Conservation (phyloP, 305 asterid genomes). For the Stenogyne calaminthoides region DNA sequence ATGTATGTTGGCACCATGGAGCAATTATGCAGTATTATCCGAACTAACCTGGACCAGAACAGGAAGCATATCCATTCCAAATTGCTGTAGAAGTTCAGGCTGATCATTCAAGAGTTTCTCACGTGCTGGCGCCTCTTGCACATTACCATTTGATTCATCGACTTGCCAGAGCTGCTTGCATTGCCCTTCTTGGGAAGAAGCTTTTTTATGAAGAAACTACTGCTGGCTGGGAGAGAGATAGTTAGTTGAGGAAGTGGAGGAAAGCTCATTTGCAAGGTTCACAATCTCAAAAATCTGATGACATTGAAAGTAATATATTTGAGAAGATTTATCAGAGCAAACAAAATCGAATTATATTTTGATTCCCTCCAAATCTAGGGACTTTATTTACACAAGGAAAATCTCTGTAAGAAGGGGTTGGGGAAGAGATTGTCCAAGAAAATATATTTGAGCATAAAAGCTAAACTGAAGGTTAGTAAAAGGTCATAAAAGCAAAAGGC, state of each 20-base stretch:
- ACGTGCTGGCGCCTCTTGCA: slow-evolving; percentile 68
- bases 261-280: slow-evolving; percentile 96
- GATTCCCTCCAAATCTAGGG: neutral
- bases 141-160: slow-evolving; percentile 57
- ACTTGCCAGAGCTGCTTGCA: slow-evolving; percentile 69
- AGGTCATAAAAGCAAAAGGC: slow-evolving; percentile 4
- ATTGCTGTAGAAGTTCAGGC: slow-evolving; percentile 94
- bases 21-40: slow-evolving; percentile 1
- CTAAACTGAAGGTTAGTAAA: neutral
- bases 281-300: slow-evolving; percentile 93
- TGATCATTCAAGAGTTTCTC: slow-evolving; percentile 86
- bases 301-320: slow-evolving; percentile 16
- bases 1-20: neutral
- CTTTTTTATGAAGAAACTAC: slow-evolving; percentile 64
- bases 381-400: neutral
- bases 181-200: slow-evolving; percentile 55
- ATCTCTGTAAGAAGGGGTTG: neutral
- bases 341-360: neutral
- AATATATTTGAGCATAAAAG: neutral
- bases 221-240: slow-evolving; percentile 77
- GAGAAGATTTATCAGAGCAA: neutral
- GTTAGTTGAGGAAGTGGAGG: slow-evolving; percentile 95
- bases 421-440: neutral
- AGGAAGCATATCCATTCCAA: slow-evolving; percentile 95
- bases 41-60: slow-evolving; percentile 81